These are phyloP conservation scores for Ceratocystiopsis minuta DNA, from an alignment of 2,329 filamentous ascomycete genomes.

Conservation along the genomic window DNA sequence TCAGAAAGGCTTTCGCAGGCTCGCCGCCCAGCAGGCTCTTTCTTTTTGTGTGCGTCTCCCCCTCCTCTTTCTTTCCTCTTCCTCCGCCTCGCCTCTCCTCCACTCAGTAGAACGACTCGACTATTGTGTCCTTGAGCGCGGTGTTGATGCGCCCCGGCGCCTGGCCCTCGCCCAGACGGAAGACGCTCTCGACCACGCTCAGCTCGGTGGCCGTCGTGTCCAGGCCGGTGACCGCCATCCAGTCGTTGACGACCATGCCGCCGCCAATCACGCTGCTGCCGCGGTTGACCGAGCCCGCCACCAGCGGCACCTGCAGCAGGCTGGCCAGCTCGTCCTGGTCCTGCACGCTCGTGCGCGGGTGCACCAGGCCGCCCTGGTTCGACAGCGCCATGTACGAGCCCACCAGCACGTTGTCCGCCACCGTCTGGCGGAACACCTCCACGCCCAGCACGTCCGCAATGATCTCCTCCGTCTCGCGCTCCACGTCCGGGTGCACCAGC, in stretches of 20 bases:
- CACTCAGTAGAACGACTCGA: slow-evolving; percentile 89
- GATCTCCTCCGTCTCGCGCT: slow-evolving; percentile 96
- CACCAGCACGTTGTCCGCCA: slow-evolving; percentile 91
- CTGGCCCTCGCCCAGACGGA: slow-evolving; percentile 76
- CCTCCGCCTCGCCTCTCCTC: background rate
- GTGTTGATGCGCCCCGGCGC: slow-evolving; percentile 64
- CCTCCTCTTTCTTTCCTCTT: background rate
- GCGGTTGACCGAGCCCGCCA: slow-evolving; percentile 85
- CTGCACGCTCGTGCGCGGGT: slow-evolving; percentile 91
- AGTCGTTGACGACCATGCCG: slow-evolving; percentile 94
- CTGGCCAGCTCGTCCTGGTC: slow-evolving; percentile 95
- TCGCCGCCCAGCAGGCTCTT: too few relatives aligned
- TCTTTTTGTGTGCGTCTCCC: too few relatives aligned
- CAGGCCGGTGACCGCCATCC: slow-evolving; percentile 83
- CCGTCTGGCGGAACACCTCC: slow-evolving; percentile 83
- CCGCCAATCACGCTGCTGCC: slow-evolving; percentile 91
- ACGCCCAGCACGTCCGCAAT: slow-evolving; percentile 86
- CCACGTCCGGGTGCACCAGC: slow-evolving; percentile 85
- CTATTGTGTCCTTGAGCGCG: slow-evolving; percentile 90
- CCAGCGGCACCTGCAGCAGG: slow-evolving; percentile 84
- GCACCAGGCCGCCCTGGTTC: slow-evolving; percentile 91
- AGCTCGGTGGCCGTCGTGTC: slow-evolving; percentile 96
- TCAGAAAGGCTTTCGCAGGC: too few relatives aligned
- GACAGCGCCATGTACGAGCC: slow-evolving; percentile 92
- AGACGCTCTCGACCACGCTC: slow-evolving; percentile 90